Conservation (phyloP, 768 basidiomycete species). For the Phaeolepiota aurea region DNA sequence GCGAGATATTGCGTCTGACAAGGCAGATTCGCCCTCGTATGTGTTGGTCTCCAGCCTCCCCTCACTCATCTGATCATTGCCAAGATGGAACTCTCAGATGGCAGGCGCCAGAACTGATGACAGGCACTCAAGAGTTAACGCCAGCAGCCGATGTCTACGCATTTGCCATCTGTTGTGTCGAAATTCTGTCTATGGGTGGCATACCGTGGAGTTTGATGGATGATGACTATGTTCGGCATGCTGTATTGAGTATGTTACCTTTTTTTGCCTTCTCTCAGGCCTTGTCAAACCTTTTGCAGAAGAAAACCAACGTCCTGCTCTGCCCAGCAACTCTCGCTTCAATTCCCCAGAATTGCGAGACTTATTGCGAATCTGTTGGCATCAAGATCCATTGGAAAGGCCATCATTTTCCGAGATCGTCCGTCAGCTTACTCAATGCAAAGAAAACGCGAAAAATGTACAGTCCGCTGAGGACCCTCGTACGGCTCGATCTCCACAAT, state of each 20-base stretch:
- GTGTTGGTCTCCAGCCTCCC: no score
- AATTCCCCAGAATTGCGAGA: constrained; percentile 27
- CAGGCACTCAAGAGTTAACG: constrained; percentile 37
- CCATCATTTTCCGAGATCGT: constrained; percentile 50
- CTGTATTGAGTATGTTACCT: constrained; percentile 44
- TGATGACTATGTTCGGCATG: constrained; percentile 40
- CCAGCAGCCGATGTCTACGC: constrained; percentile 61
- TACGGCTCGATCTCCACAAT: no score
- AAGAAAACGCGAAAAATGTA: no score
- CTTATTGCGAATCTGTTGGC: constrained; percentile 52
- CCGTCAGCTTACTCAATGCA: no score
- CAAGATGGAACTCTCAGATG: constrained; percentile 66
- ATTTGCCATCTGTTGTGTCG: constrained; percentile 61
- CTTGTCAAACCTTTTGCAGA: no score
- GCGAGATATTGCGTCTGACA: no score
- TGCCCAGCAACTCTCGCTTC: constrained; percentile 36
- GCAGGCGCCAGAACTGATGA: constrained; percentile 65
- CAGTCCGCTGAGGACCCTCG: no score
- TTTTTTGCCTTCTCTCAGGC: no score
- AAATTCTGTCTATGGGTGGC: constrained; percentile 55
- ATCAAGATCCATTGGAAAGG: constrained; percentile 36
- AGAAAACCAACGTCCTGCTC: constrained; percentile 33
- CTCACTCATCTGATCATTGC: no score
- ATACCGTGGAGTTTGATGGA: constrained; percentile 50
- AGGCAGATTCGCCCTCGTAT: no score